phyloP scores from a whole-genome alignment of 1,139 yeast genomes.

The Debaryomycetaceae sp. region DNA sequence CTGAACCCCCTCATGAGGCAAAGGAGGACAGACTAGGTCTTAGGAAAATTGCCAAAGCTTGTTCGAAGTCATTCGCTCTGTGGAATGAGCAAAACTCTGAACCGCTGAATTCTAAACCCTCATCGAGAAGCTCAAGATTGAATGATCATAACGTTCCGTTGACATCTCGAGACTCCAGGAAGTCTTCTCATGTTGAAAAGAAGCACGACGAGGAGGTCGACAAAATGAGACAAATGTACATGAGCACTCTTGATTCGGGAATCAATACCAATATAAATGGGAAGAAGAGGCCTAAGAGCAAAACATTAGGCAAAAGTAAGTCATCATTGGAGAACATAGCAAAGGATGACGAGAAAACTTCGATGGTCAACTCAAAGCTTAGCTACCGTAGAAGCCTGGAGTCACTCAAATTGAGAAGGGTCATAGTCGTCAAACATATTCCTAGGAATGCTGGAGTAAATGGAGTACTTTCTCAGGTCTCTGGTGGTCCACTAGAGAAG shows the following conservation, averaged over 20 bases:
- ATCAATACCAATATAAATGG: neutral
- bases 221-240: constrained; percentile 1
- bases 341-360: constrained; percentile 1
- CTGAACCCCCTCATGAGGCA: constrained; percentile 4
- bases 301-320: constrained; percentile 7
- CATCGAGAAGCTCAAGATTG: constrained; percentile 10
- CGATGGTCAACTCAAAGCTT: neutral
- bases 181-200: constrained; percentile 4
- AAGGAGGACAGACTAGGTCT: constrained; percentile 13
- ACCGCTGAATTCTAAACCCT: constrained; percentile 1
- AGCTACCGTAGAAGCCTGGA: constrained; percentile 1
- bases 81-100: constrained; percentile 7
- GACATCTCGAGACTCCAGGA: constrained; percentile 1
- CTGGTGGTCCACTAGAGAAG: constrained; percentile 75
- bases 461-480: constrained; percentile 53
- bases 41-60: constrained; percentile 17
- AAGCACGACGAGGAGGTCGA: constrained; percentile 7
- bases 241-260: neutral
- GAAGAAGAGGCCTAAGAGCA: constrained; percentile 1
- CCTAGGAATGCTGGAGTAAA: constrained; percentile 35
- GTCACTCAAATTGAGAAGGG: constrained; percentile 6
- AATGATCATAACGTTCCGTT: neutral
- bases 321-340: constrained; percentile 14
- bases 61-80: constrained; percentile 15
- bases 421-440: constrained; percentile 17